These are phyloP conservation scores for Colletotrichum melonis DNA, from an alignment of 2,329 filamentous ascomycete species.

Conservation along the genomic window DNA sequence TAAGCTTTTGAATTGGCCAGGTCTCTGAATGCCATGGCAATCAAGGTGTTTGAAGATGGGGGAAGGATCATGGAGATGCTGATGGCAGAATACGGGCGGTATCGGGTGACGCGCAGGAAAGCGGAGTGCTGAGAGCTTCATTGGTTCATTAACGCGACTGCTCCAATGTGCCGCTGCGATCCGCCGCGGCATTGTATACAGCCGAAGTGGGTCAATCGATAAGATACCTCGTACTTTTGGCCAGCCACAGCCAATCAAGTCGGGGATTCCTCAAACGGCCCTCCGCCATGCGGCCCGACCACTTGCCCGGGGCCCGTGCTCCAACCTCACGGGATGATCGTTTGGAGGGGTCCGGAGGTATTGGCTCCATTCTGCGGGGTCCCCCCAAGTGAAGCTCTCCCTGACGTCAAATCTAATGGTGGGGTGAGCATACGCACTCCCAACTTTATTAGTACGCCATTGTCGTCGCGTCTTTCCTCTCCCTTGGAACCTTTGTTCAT, in stretches of 20 bases:
- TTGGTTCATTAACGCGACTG: constrained; percentile 15
- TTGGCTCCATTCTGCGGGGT: constrained; percentile 29
- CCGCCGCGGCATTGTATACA: neutral
- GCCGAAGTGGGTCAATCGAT: neutral
- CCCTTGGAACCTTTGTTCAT: neutral
- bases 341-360: constrained; percentile 1
- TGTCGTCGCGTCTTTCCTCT: constrained; percentile 4
- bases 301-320: constrained; percentile 31
- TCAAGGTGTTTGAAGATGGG: neutral
- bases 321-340: neutral
- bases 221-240: no score
- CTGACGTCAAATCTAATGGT: constrained; percentile 34
- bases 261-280: neutral
- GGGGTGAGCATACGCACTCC: constrained; percentile 21
- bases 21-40: neutral
- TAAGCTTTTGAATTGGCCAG: neutral
- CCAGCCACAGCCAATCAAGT: neutral
- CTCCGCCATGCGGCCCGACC: constrained; percentile 25
- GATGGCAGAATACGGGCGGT: constrained; percentile 25
- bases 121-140: constrained; percentile 4
- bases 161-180: neutral
- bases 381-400: constrained; percentile 28
- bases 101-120: neutral
- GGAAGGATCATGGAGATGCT: neutral
- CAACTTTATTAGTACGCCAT: constrained; percentile 18